Percentiles rank a stretch among this genome's conserved stretches.
Conservation (phyloP, 345 rosid species). For the Linum usitatissimum region DNA sequence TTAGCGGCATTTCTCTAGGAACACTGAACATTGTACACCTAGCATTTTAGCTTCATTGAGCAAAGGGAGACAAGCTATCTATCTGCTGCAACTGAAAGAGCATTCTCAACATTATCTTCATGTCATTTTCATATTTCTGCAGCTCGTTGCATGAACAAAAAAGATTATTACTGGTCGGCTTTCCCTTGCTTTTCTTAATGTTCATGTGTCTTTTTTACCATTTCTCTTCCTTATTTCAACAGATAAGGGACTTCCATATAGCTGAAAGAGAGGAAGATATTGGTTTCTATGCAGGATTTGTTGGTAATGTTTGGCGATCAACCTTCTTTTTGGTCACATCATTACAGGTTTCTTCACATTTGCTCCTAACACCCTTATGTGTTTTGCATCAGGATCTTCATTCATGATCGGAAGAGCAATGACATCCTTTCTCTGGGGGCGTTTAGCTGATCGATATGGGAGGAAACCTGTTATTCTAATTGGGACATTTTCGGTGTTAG, state of each 20-base stretch:
- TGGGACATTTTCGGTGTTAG: conserved; percentile 17
- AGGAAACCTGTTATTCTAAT: conserved; percentile 18
- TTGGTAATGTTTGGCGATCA: conserved; percentile 14
- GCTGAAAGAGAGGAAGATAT: conserved; percentile 21
- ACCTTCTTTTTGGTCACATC: background rate
- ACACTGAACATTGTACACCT: too few species aligned
- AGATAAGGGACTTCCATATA: conserved; percentile 16
- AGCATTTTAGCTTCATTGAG: too few species aligned
- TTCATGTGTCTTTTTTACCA: background rate
- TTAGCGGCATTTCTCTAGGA: too few species aligned
- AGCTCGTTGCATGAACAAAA: background rate
- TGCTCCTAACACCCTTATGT: background rate
- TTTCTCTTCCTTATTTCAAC: background rate
- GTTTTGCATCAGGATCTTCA: conserved; percentile 13
- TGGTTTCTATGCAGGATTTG: conserved; percentile 19
- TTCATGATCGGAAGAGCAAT: conserved; percentile 21
- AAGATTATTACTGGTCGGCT: too few species aligned
- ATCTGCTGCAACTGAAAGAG: background rate
- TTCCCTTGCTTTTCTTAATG: too few species aligned
- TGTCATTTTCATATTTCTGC: background rate
- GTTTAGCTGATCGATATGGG: conserved; percentile 21
- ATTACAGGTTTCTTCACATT: background rate
- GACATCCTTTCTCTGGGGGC: conserved; percentile 17
- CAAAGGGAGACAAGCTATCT: too few species aligned
- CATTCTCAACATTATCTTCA: too few species aligned